phyloP scores from a whole-genome alignment of 1,284 basidiomycete species.

The Rhizopogon parksii region DNA sequence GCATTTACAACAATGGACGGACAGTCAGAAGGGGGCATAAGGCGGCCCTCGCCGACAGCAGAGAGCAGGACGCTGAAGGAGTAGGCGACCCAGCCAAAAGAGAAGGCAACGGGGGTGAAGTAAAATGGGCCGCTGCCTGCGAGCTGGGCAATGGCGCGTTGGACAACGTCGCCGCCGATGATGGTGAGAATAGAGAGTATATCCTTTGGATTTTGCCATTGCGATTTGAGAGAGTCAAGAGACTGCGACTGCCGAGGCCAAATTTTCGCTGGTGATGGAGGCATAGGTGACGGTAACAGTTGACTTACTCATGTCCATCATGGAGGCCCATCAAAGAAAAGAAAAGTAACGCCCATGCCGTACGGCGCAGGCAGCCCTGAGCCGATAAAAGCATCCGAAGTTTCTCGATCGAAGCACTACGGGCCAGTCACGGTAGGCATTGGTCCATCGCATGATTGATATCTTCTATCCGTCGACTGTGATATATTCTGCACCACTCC shows the following conservation, averaged over 20 bases:
- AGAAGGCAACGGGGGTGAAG: conserved; percentile 31
- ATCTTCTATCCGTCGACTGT: no score
- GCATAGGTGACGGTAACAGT: background rate
- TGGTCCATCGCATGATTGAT: no score
- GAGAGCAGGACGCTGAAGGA: conserved; percentile 25
- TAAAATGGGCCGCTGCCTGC: conserved; percentile 12
- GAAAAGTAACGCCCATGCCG: no score
- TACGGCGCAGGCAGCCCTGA: no score
- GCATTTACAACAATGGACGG: conserved; percentile 23
- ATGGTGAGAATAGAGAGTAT: conserved; percentile 19
- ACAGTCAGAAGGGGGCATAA: conserved; percentile 27
- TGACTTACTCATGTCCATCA: no score
- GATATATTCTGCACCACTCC: no score
- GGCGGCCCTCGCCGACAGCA: conserved; percentile 24
- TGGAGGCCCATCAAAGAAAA: background rate
- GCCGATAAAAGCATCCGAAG: no score
- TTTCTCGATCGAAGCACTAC: no score
- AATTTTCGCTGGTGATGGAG: background rate
- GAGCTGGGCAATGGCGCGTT: conserved; percentile 28
- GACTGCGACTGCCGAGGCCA: background rate
- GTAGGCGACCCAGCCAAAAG: conserved; percentile 35
- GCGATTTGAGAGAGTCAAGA: conserved; percentile 3
- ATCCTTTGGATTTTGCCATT: conserved; percentile 27
- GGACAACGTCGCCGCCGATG: conserved; percentile 32
- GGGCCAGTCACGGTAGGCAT: no score